Base-by-base conservation (phyloP, 2,329 filamentous ascomycete species). In the Scolecobasidium constrictum region DNA sequence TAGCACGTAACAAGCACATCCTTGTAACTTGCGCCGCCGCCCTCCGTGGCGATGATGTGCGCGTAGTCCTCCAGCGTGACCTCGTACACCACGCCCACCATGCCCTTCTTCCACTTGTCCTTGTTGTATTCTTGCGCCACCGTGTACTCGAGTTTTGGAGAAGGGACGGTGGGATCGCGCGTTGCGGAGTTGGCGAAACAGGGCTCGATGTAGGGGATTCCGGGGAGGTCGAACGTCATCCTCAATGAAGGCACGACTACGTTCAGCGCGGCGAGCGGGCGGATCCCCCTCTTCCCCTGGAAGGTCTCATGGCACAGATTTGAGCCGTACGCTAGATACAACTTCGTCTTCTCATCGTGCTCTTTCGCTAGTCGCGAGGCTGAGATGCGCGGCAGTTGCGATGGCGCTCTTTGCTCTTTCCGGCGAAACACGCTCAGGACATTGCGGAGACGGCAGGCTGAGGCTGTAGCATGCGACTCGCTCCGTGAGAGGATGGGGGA, bases 31-130 rank as follows among this genome's bases (percentile, higher is more conserved):
- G 78, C 65, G 15, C 88, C 88, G 22, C 85, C 88, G 40, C 90
- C 90, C 60, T 98, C 92, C 4, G 88, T 95, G 4, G 81, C 81
- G 47, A 96, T 81, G 52, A 98, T 94, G 46, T 76, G 83, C 5
- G 79, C 73, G 58, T 85, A 98, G 64, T 98, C 92, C 35, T 73
- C 62, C 15, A 72, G 66, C 1, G 87, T 94, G 21, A 96, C 86
- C 65, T 96, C 88, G 65, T 98, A 98, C 3, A 96, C 92, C 13
- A 94, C 86, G 18, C 92, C 92, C 33, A 95, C 76, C 2, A 98
- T 72, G 4, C 86, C 85, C 54, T 87, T 88, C 49, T 78, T 67
- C 87, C 86, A 94, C 42, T 64, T 66, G 42, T 73, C 66, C 53
- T 76, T 74, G 52, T 73, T 66, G 49, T 73, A 72, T 43, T 56